These are phyloP conservation scores for Hysterium pulicare DNA, from an alignment of 2,329 filamentous ascomycete species.

Conservation along the genomic window DNA sequence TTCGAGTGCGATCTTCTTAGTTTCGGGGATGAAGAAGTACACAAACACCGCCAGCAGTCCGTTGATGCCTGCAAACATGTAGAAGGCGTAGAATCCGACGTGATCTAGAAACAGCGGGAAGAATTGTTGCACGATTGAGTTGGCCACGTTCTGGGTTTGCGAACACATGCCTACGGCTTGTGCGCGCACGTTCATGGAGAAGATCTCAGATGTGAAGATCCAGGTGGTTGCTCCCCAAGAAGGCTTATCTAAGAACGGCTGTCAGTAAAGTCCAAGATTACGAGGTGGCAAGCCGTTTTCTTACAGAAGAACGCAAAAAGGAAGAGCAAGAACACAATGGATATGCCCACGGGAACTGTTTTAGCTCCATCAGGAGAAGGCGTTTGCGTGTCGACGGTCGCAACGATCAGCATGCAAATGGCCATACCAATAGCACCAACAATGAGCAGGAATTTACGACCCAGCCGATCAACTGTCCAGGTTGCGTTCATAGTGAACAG, in stretches of 20 bases:
- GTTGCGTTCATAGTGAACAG: slow-evolving; percentile 70
- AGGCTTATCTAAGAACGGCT: slow-evolving; percentile 54
- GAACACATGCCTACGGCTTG: slow-evolving; percentile 67
- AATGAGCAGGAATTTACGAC: slow-evolving; percentile 67
- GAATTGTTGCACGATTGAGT: slow-evolving; percentile 67
- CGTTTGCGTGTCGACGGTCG: slow-evolving; percentile 56
- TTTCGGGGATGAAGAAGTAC: slow-evolving; percentile 43
- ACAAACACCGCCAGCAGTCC: slow-evolving; percentile 40
- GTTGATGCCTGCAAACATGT: slow-evolving; percentile 53
- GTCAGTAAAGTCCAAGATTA: slow-evolving; percentile 24
- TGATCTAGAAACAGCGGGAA: slow-evolving; percentile 66
- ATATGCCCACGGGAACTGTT: slow-evolving; percentile 58
- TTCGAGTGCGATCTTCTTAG: slow-evolving; percentile 48
- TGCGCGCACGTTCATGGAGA: slow-evolving; percentile 69
- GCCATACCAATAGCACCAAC: slow-evolving; percentile 67
- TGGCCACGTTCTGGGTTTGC: slow-evolving; percentile 58
- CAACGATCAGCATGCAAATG: slow-evolving; percentile 66
- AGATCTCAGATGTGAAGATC: slow-evolving; percentile 69
- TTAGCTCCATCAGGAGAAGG: slow-evolving; percentile 55
- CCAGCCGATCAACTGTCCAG: slow-evolving; percentile 71
- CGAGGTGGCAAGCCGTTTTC: slow-evolving; percentile 24
- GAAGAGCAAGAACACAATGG: slow-evolving; percentile 67
- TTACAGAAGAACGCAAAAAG: slow-evolving; percentile 61
- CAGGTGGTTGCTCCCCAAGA: slow-evolving; percentile 68
- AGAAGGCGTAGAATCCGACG: slow-evolving; percentile 54